These are phyloP conservation scores for Setaria viridis DNA, from an alignment of 202 grass and related monocot species.

Conservation along the genomic window DNA sequence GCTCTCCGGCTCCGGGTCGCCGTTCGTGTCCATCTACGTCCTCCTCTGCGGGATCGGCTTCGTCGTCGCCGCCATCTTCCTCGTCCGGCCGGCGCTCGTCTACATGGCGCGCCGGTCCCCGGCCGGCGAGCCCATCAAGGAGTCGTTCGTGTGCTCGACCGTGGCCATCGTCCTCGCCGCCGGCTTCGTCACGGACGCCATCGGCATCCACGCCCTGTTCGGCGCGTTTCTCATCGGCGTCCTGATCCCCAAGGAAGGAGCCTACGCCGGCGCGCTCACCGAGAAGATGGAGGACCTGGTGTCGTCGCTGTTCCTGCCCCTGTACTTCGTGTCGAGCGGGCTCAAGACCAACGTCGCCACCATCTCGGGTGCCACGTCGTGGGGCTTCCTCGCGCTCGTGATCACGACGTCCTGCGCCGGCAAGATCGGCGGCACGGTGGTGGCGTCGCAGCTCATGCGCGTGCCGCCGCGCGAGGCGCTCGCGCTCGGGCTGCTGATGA, in stretches of 20 bases:
- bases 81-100: conserved; percentile 42
- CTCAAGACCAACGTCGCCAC: conserved; percentile 67
- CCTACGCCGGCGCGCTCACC: conserved; percentile 58
- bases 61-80: conserved; percentile 29
- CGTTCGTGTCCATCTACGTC: conserved; percentile 59
- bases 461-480: conserved; percentile 50
- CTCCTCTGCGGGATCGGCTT: conserved; percentile 52
- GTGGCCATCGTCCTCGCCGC: conserved; percentile 55
- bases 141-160: conserved; percentile 58
- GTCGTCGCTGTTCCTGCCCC: conserved; percentile 61
- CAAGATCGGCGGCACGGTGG: conserved; percentile 66
- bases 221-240: conserved; percentile 79
- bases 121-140: conserved; percentile 62
- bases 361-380: conserved; percentile 51
- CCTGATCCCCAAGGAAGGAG: conserved; percentile 74
- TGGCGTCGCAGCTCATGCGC: conserved; percentile 28
- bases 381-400: conserved; percentile 61
- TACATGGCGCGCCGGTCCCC: conserved; percentile 60
- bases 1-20: conserved; percentile 57
- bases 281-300: conserved; percentile 89
- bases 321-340: conserved; percentile 75
- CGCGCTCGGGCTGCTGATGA: conserved; percentile 65
- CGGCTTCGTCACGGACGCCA: conserved; percentile 65
- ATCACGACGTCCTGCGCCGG: conserved; percentile 53
- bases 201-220: conserved; percentile 88